Evolutionary conservation across 371 early-diverging fungal genomes (phyloP), one percentile per base, ranked within the genome.

Genomic region (Batkoa obscura): DNA sequence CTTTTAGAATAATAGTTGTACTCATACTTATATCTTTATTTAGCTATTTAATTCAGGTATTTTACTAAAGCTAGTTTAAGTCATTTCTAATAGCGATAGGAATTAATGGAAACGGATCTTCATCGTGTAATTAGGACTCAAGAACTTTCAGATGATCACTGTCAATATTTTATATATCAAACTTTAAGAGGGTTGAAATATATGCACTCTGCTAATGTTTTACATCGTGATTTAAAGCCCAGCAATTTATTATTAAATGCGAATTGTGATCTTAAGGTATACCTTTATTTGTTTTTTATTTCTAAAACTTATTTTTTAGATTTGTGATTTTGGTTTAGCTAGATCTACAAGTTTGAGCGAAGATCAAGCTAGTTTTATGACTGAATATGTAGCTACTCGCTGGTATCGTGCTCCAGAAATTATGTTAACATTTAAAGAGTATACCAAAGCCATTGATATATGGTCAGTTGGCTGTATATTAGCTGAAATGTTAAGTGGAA

Each of bases 381-480:
- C 92, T 43, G 91, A 94, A 70, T 94, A 94, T 66, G 98, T 95
- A 17, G 90, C 97, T 6, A 98, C 99, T 13, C 76, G 97, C 59
- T 98, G 98, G 97, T 98, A 98, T 69, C 83, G 98, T 60, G 88
- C 99, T 33, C 98, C 98, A 34, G 99, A 98, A 65, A 88, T 98
- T 62, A 91, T 98, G 85, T 71, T 98, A 61, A 90, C 92, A 4
- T 88, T 90, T 66, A 83, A 86, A 59, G 83, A 83, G 50, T 98
- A 98, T 67, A 89, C 91, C 54, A 91, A 91, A 66, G 93, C 94
- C 0, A 90, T 91, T 58, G 98, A 98, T 72, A 87, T 96, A 49
- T 97, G 98, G 98, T 88, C 94, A 0, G 90, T 94, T 8, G 98
- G 98, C 10, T 95, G 94, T 66, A 88, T 97, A 58, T 76, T 98